Base-by-base conservation (phyloP, 2,329 filamentous ascomycete genomes). In the Colletotrichum sojae region DNA sequence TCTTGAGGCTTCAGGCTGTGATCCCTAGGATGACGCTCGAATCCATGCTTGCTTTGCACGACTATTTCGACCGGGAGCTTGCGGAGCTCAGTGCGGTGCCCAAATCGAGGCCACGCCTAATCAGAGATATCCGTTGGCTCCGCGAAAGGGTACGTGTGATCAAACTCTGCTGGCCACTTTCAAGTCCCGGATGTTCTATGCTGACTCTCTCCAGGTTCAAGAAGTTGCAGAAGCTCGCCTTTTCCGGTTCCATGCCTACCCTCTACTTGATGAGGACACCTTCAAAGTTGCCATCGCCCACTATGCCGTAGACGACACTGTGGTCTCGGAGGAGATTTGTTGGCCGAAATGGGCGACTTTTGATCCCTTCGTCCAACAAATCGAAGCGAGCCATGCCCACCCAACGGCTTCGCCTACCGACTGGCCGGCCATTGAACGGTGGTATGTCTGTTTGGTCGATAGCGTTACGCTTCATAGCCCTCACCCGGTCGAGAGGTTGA, bases 291-390 rank as follows among this genome's bases (percentile, higher is more conserved):
- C 22, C 16, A 10, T 58, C 40, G 55, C 48, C 31, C 55, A 48
- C 27, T 25, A 46, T 16, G 43, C 25, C n/a, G 18, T 31, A 25
- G 55, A 43, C 9, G 43, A 16, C 15, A 31, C 5, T 31, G 43
- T 18, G 22, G n/a, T 16, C 27, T 58, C 43, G 10, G 43, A 36
- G 4, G n/a, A n/a, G 25, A 18, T 25, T 27, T 12, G 8, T 13
- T 58, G 55, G 55, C 55, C 55, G 22, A 58, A n/a, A 20, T 58
- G 55, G 55, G 43, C 43, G 16, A 48, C 40, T 10, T 58, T 48
- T 18, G 55, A 48, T 40, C 22, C 16, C 27, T 58, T 58, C 43
- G n/a, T 58, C 22, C 9, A 12, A n/a, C 25, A n/a, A 40, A 12
- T 58, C 8, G 55, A 58, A 48, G 25, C 22, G 22, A 58, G 9